phyloP scores from a whole-genome alignment of 805 yeast genomes.

The Millerago galiae region DNA sequence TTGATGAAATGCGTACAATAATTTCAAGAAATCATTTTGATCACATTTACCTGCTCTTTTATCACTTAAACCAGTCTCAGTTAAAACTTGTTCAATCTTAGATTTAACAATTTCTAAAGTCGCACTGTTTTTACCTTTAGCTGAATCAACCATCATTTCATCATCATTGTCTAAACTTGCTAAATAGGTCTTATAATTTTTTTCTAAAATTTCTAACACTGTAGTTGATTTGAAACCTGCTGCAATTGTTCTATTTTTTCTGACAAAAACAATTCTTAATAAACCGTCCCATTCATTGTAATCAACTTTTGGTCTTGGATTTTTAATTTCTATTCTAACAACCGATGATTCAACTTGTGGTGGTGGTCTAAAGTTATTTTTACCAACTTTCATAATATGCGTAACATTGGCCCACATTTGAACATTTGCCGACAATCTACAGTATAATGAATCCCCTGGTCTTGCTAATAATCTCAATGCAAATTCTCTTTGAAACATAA shows the following conservation, averaged over 20 bases:
- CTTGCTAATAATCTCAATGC: constrained; percentile 89
- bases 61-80: constrained; percentile 74
- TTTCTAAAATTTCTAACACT: constrained; percentile 74
- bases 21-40: constrained; percentile 84
- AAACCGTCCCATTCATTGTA: constrained; percentile 97
- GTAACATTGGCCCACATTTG: constrained; percentile 99
- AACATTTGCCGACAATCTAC: constrained; percentile 91
- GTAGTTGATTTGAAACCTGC: constrained; percentile 87
- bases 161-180: constrained; percentile 36
- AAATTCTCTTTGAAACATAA: constrained; percentile 97
- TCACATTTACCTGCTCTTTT: constrained; percentile 92
- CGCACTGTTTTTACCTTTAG: constrained; percentile 32
- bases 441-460: constrained; percentile 93
- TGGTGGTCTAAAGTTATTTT: constrained; percentile 94
- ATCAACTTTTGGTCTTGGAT: constrained; percentile 90
- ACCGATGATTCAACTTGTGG: constrained; percentile 98
- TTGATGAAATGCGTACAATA: constrained; percentile 90
- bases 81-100: constrained; percentile 67
- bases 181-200: constrained; percentile 78
- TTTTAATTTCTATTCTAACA: constrained; percentile 85
- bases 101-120: constrained; percentile 45
- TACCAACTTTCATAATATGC: constrained; percentile 97
- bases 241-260: constrained; percentile 88
- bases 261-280: constrained; percentile 81
- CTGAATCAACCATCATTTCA: constrained; percentile 28